Evolutionary conservation across 441 rosid species (phyloP), one percentile per base, ranked within the genome.

Genomic region (Theobroma grandiflorum): DNA sequence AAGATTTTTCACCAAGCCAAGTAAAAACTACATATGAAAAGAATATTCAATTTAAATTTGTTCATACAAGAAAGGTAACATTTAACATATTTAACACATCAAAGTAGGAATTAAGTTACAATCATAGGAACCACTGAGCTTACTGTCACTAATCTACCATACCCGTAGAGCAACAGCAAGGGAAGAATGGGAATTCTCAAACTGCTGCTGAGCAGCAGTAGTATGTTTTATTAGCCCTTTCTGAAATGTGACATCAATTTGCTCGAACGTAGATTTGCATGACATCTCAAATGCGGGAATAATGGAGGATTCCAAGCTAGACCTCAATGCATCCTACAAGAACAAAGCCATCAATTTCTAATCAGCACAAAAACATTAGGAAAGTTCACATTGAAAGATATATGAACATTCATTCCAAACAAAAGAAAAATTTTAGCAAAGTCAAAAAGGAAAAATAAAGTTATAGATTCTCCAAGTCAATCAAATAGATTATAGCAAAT

Each of bases 221-320:
- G 89, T 80, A 81, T 91, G 93, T 81, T 91, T 77, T 43, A 63
- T 45, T 52, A 94, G 84, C 57, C 94, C 95, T 63, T 88, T 89
- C 80, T 87, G 96, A 74, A 94, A 85, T 80, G 98, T 79, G 35
- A 86, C 82, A 83, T 94, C 95, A 72, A 94, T 86, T 85, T 91
- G 95, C 82, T 91, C 93, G 74, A 94, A 94, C 96, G 92, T 87
- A 37, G 93, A 84, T 86, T 94, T 91, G 90, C 96, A 94, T 71
- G 96, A 90, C 87, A 87, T 72, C 87, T 94, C 95, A 85, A 94
- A 94, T 33, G 95, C 95, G 38, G 96, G 98, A 82, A 94, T 84
- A 61, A 94, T 69, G 58, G 94, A 89, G 83, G 91, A 84, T 86
- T 94, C 96, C 85, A 94, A 76, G 74, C 85, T 82, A 83, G 96